Evolutionary conservation across 2,329 filamentous ascomycete genomes (phyloP).

Genomic region (Didymella sp.): DNA sequence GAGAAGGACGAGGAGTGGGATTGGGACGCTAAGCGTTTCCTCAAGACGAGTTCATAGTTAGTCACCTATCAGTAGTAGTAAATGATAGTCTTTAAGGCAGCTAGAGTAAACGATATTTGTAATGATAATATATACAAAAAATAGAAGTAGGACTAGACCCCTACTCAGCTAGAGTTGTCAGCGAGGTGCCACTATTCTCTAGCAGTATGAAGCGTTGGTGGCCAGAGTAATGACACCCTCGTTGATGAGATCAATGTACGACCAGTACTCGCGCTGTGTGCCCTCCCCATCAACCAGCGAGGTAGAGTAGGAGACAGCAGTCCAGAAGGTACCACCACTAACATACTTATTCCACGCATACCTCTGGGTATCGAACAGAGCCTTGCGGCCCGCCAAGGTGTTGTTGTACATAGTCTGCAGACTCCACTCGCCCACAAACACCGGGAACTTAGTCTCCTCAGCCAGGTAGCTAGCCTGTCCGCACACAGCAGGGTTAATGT

Average conservation of each 20-base stretch:
- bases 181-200: neutral
- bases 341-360: conserved; percentile 18
- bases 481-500: conserved; percentile 7
- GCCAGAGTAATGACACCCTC: conserved; percentile 12
- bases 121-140: too few relatives aligned
- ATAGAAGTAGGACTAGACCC: too few relatives aligned
- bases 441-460: conserved; percentile 10
- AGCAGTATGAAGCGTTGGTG: conserved; percentile 12
- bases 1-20: neutral
- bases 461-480: conserved; percentile 1
- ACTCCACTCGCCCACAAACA: conserved; percentile 19
- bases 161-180: too few relatives aligned
- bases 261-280: conserved; percentile 21
- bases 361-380: conserved; percentile 10
- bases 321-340: conserved; percentile 13
- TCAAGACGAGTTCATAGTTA: neutral
- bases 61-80: neutral
- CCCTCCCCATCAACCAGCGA: conserved; percentile 18
- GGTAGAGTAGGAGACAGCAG: conserved; percentile 1
- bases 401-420: conserved; percentile 20
- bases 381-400: conserved; percentile 4
- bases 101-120: too few relatives aligned
- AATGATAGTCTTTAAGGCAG: too few relatives aligned
- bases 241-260: conserved; percentile 16
- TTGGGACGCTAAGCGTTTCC: neutral